Conservation (phyloP, 2,329 filamentous ascomycete species). For the Berkeleyomyces basicola region DNA sequence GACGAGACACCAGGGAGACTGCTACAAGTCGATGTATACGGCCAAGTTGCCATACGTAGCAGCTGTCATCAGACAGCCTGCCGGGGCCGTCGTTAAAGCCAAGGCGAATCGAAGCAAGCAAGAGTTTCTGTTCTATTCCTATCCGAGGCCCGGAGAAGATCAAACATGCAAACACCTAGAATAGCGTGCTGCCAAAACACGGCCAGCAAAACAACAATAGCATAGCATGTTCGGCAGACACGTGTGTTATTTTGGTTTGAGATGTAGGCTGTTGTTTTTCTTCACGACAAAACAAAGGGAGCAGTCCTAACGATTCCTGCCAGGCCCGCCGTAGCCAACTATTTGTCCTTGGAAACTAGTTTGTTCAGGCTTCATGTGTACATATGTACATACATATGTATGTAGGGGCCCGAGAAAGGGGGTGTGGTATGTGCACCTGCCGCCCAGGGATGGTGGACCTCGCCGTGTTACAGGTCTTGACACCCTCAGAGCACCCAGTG, state of each 20-base stretch:
- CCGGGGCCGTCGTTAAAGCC: neutral
- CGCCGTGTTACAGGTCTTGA: slow-evolving; percentile 4
- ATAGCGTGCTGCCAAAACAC: neutral
- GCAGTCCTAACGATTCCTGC: no score
- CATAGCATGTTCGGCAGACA: neutral
- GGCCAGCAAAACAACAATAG: neutral
- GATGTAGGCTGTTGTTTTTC: neutral
- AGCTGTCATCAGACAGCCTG: no score
- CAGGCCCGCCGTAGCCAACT: neutral
- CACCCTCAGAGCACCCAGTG: neutral
- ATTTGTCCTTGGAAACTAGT: neutral
- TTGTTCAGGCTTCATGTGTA: neutral
- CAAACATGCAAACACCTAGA: neutral
- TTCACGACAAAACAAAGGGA: neutral
- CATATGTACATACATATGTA: neutral
- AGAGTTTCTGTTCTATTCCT: neutral
- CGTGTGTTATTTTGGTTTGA: neutral
- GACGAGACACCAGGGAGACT: neutral
- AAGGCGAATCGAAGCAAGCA: neutral
- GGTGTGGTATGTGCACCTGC: neutral
- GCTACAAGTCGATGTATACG: no score
- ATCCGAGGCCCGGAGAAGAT: neutral
- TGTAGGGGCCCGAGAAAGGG: no score
- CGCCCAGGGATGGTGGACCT: neutral
- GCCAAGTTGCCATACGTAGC: no score